Percentiles rank a stretch among this genome's conserved stretches.
These are phyloP conservation scores for Haematococcus lacustris DNA, from an alignment of 139 green algal genomes.

Conservation along the genomic window DNA sequence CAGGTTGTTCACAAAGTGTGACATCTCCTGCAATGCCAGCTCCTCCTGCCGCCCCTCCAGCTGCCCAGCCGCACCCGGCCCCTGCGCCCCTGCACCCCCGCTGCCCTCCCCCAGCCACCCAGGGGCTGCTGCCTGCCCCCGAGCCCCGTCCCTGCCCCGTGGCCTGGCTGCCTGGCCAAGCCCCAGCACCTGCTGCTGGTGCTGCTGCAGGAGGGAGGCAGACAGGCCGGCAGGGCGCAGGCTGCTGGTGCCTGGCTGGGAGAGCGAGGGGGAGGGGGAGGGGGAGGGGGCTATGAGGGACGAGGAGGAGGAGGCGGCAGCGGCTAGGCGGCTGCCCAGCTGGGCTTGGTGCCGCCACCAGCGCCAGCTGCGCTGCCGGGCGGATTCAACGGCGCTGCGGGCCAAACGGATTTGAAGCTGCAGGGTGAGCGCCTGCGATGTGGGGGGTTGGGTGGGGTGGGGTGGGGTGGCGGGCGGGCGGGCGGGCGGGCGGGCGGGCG, in stretches of 20 bases:
- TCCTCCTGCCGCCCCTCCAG: constrained; percentile 6
- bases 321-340: neutral
- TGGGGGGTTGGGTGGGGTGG: no score
- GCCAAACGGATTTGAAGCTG: constrained; percentile 16
- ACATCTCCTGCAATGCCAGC: constrained; percentile 20
- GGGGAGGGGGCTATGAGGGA: no score
- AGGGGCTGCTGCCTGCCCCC: neutral
- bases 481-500: no score
- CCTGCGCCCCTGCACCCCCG: neutral
- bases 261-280: no score
- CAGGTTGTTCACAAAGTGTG: constrained; percentile 29
- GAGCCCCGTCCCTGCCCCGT: neutral
- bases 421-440: constrained; percentile 13
- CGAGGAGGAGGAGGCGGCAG: neutral
- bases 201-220: neutral
- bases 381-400: constrained; percentile 11
- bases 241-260: neutral
- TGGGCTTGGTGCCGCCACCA: neutral
- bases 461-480: neutral
- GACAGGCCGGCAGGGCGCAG: neutral
- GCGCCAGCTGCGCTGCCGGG: constrained; percentile 9
- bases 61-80: neutral
- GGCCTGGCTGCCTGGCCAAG: neutral
- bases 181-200: neutral
- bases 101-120: neutral